Evolutionary conservation across 2,329 filamentous ascomycete species (phyloP), one percentile per base, ranked within the genome.

Genomic region (Claviceps africana): DNA sequence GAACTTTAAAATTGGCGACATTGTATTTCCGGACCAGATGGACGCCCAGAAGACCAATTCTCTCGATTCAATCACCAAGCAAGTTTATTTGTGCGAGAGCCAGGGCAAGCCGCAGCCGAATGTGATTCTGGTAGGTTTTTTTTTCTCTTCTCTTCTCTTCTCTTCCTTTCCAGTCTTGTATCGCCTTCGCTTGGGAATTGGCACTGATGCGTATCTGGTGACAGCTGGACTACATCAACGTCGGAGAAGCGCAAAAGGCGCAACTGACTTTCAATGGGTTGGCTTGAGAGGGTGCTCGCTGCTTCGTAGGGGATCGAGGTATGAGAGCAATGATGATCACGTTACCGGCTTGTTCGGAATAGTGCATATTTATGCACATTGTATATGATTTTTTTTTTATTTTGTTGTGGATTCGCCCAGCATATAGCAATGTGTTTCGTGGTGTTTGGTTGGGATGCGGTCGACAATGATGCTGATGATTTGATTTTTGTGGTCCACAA

Each of bases 171-270:
- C 11, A 42, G 15, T 13, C 25, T 8, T 49, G n/a, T n/a, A n/a
- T n/a, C n/a, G n/a, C 25, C 25, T 10, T 11, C 9, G 8, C 39
- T 47, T 42, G 42, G 47, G 30, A 56, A 59, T 39, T 17, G 60
- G 31, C 35, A 28, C 55, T 58, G 15, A 59, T 54, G 31, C 30
- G 48, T 19, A 2, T 17, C 40, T 21, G 25, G 9, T 17, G 47
- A n/a, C 50, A 73, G 72, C 60, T 74, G 53, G 72, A 74, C 53
- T 74, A 66, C 56, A 64, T 72, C 35, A 62, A 67, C 42, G 47
- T 68, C 33, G 72, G 72, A 15, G 63, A 73, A 11, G 66, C 65
- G 11, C 66, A 71, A 28, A 57, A 61, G 19, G 67, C 63, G 19
- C 70, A 72, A 49, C 59, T 61, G 45, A 57, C 59, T 19, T 61